phyloP scores from a whole-genome alignment of 768 basidiomycete genomes.

The Wakefieldia striispora region DNA sequence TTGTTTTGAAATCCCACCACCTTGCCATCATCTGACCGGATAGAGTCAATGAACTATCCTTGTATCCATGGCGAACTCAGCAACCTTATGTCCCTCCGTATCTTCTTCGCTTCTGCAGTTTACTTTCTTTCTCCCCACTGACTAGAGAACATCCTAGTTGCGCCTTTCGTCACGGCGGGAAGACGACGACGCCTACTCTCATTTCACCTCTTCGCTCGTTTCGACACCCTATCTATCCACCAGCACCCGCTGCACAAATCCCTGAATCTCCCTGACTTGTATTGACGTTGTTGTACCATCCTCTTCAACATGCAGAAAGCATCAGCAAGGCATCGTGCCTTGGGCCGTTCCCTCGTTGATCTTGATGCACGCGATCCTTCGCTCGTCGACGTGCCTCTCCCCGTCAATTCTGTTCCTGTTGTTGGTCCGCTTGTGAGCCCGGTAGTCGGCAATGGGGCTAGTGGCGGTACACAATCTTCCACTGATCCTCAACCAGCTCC shows the following conservation, averaged over 20 bases:
- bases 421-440: slow-evolving; percentile 36
- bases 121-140: slow-evolving; percentile 1
- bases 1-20: slow-evolving; percentile 6
- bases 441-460: slow-evolving; percentile 27
- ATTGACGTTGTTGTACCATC: slow-evolving; percentile 10
- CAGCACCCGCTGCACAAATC: background rate
- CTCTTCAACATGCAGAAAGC: slow-evolving; percentile 12
- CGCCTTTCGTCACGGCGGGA: slow-evolving; percentile 8
- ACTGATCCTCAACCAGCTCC: slow-evolving; percentile 2
- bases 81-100: slow-evolving; percentile 10
- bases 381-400: slow-evolving; percentile 37
- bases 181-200: slow-evolving; percentile 21
- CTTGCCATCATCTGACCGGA: background rate
- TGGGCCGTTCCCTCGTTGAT: slow-evolving; percentile 8
- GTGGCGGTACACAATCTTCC: slow-evolving; percentile 2
- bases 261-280: background rate
- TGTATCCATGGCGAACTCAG: slow-evolving; percentile 24
- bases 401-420: slow-evolving; percentile 35
- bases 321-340: slow-evolving; percentile 9
- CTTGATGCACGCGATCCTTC: slow-evolving; percentile 39
- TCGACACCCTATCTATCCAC: background rate
- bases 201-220: slow-evolving; percentile 22
- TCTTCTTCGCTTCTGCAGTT: slow-evolving; percentile 4
- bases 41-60: background rate
- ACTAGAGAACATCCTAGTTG: background rate